These are phyloP conservation scores for Trichosporon inkin DNA, from an alignment of 1,284 basidiomycete genomes.

Conservation along the genomic window DNA sequence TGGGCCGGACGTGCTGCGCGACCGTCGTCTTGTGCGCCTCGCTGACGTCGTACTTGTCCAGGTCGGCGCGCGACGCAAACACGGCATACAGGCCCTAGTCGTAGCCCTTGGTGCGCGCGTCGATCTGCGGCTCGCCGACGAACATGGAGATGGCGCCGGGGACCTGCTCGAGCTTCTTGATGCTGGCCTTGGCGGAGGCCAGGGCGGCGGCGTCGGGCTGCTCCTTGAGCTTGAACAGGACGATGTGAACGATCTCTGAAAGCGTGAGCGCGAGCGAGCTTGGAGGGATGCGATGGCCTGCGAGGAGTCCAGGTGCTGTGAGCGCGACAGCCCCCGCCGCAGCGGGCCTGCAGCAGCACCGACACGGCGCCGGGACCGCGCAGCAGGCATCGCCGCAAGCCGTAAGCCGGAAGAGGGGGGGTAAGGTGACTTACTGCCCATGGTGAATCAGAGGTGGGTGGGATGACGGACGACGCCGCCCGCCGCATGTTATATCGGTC, in stretches of 20 bases:
- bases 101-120: constrained; percentile 45
- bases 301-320: neutral
- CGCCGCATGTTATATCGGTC: neutral
- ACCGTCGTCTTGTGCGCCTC: constrained; percentile 46
- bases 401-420: no score
- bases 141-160: constrained; percentile 37
- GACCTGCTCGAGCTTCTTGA: constrained; percentile 37
- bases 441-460: constrained; percentile 10
- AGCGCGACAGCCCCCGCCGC: no score
- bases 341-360: no score
- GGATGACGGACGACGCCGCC: neutral
- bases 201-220: constrained; percentile 30
- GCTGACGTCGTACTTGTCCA: constrained; percentile 46
- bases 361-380: no score
- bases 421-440: constrained; percentile 20
- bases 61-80: constrained; percentile 36
- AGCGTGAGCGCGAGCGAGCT: neutral
- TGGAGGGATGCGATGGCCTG: neutral
- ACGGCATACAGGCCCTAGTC: constrained; percentile 50
- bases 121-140: constrained; percentile 43
- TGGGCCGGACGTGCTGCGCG: constrained; percentile 39
- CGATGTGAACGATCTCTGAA: constrained; percentile 48
- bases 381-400: neutral
- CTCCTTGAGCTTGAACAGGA: constrained; percentile 45
- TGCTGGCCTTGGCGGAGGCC: constrained; percentile 31